These are phyloP conservation scores for Pythium biforme DNA, from an alignment of 352 stramenopile species.

Conservation along the genomic window DNA sequence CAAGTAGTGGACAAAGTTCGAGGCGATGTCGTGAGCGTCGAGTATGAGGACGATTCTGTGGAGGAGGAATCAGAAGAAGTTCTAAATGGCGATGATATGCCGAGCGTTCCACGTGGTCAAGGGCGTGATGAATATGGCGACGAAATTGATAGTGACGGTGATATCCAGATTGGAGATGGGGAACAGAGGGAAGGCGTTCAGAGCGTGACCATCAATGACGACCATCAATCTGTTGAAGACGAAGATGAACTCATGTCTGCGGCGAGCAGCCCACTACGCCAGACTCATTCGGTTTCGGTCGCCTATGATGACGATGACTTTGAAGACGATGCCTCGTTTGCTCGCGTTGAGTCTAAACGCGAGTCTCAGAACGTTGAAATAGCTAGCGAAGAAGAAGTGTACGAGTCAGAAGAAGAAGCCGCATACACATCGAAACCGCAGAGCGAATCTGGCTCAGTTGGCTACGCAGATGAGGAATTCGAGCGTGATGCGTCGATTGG, in stretches of 20 bases:
- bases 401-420: neutral
- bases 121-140: neutral
- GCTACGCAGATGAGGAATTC: conserved; percentile 42
- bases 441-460: conserved; percentile 4
- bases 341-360: neutral
- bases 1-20: neutral
- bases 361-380: neutral
- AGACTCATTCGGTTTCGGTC: conserved; percentile 3
- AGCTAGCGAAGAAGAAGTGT: neutral
- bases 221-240: neutral
- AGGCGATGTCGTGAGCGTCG: neutral
- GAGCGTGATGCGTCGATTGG: conserved; percentile 17
- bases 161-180: neutral
- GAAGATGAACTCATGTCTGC: neutral
- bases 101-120: neutral
- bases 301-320: conserved; percentile 18
- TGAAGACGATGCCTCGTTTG: conserved; percentile 12
- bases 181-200: neutral
- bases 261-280: neutral
- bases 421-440: conserved; percentile 3
- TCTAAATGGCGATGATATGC: neutral
- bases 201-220: neutral
- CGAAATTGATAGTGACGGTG: neutral
- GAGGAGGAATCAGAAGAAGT: conserved; percentile 1
- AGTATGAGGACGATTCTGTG: neutral